These are phyloP conservation scores for Lipomyces japonicus DNA, from an alignment of 805 yeast species.

Conservation along the genomic window DNA sequence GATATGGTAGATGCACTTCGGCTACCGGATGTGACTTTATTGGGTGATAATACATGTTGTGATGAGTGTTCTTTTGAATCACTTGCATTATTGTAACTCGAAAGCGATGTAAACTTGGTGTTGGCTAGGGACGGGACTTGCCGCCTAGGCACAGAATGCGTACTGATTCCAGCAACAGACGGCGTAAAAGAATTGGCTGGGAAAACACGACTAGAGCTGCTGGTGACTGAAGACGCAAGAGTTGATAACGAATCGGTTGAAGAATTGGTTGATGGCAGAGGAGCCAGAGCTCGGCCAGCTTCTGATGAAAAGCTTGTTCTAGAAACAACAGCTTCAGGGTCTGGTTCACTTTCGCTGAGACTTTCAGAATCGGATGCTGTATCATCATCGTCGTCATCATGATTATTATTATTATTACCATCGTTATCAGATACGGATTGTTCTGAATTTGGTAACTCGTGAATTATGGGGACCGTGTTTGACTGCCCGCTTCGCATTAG, in stretches of 20 bases:
- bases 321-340: background rate
- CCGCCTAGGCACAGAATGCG: constrained; percentile 7
- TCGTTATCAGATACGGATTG: background rate
- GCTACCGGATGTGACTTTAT: constrained; percentile 7
- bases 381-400: constrained; percentile 1
- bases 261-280: background rate
- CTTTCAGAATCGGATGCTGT: background rate
- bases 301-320: background rate
- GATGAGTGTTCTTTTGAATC: background rate
- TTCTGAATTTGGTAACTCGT: background rate
- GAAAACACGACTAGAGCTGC: background rate
- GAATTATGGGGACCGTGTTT: constrained; percentile 4
- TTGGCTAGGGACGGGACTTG: constrained; percentile 17
- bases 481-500: background rate
- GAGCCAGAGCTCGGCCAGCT: background rate
- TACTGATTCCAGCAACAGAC: background rate
- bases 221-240: background rate
- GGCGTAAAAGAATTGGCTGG: constrained; percentile 3
- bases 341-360: constrained; percentile 2
- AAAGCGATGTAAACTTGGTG: constrained; percentile 21
- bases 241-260: constrained; percentile 7
- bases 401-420: too few relatives aligned
- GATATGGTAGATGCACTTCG: constrained; percentile 13
- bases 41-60: constrained; percentile 3
- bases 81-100: constrained; percentile 2